These are phyloP conservation scores for Hemileia vastatrix DNA, from an alignment of 1,284 basidiomycete species.

Conservation along the genomic window DNA sequence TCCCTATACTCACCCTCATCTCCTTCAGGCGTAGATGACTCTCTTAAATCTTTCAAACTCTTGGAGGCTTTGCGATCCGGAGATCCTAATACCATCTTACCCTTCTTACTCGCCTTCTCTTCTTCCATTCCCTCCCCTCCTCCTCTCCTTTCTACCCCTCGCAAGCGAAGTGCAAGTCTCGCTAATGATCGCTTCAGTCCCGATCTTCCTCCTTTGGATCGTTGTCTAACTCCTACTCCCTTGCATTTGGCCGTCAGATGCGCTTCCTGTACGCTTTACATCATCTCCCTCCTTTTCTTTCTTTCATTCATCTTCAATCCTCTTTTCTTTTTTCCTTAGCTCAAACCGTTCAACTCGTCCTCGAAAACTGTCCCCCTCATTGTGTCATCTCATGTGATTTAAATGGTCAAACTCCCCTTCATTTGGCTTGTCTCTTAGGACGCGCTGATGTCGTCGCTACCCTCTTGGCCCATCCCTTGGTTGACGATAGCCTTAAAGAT, in stretches of 20 bases:
- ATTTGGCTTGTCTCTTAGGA: constrained; percentile 72
- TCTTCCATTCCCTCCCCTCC: not conserved
- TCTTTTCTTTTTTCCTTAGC: constrained; percentile 43
- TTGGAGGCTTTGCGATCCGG: constrained; percentile 67
- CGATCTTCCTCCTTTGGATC: constrained; percentile 33
- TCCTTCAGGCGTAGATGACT: constrained; percentile 52
- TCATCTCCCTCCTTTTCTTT: not conserved
- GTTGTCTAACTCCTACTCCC: constrained; percentile 58
- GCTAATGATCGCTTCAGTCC: not conserved
- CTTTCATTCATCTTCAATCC: constrained; percentile 5
- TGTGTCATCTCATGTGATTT: constrained; percentile 34
- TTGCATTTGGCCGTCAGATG: constrained; percentile 79
- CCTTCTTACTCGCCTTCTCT: constrained; percentile 52
- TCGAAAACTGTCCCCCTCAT: constrained; percentile 26
- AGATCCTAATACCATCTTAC: constrained; percentile 67
- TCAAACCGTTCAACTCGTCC: constrained; percentile 48
- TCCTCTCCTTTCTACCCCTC: not conserved
- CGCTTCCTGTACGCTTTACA: constrained; percentile 56
- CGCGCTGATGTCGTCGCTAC: constrained; percentile 59
- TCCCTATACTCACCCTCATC: too few species aligned
- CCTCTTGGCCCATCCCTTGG: constrained; percentile 35
- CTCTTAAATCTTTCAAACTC: constrained; percentile 66
- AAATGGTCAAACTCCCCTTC: constrained; percentile 65
- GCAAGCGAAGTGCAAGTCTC: constrained; percentile 7
- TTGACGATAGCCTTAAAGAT: constrained; percentile 73